phyloP scores from a whole-genome alignment of 306 rosid genomes.

The Vicia villosa region DNA sequence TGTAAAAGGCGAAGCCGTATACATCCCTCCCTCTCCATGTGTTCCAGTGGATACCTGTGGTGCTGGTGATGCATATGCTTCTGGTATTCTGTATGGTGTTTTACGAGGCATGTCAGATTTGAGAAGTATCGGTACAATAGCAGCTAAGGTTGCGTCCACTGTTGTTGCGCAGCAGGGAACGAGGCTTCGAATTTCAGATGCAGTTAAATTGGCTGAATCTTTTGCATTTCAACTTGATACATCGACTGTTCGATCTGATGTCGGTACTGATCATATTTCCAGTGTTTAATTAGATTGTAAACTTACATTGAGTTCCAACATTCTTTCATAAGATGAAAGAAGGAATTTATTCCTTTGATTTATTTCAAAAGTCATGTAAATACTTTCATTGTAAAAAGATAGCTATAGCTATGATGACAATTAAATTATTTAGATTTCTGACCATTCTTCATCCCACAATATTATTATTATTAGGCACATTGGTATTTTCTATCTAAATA shows the following conservation, averaged over 20 bases:
- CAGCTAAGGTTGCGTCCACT: slow-evolving; percentile 83
- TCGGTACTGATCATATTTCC: slow-evolving; percentile 74
- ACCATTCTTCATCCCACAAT: slow-evolving; percentile 1
- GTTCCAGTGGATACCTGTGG: slow-evolving; percentile 93
- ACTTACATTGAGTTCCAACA: slow-evolving; percentile 22
- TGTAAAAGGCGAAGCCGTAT: slow-evolving; percentile 81
- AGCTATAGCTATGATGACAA: slow-evolving; percentile 19
- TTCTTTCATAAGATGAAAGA: slow-evolving; percentile 38
- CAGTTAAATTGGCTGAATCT: slow-evolving; percentile 68
- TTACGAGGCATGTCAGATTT: slow-evolving; percentile 69
- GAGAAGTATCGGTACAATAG: slow-evolving; percentile 76
- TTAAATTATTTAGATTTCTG: slow-evolving; percentile 28
- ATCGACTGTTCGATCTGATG: slow-evolving; percentile 51
- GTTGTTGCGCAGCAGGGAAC: slow-evolving; percentile 97
- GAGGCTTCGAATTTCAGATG: slow-evolving; percentile 77
- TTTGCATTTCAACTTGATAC: slow-evolving; percentile 49
- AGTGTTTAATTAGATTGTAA: slow-evolving; percentile 48
- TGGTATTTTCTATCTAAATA: neutral
- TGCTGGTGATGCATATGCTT: slow-evolving; percentile 97
- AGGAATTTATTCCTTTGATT: slow-evolving; percentile 37
- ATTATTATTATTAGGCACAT: neutral
- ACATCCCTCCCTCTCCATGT: slow-evolving; percentile 87
- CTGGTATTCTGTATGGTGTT: slow-evolving; percentile 77
- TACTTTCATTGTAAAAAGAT: slow-evolving; percentile 28
- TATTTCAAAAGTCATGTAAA: slow-evolving; percentile 36